A percentile compares a stretch with the other conserved stretches of the same genome.
Evolutionary conservation across 108 stramenopile genomes (phyloP).

Genomic region (Pseudonitzschia pungens): DNA sequence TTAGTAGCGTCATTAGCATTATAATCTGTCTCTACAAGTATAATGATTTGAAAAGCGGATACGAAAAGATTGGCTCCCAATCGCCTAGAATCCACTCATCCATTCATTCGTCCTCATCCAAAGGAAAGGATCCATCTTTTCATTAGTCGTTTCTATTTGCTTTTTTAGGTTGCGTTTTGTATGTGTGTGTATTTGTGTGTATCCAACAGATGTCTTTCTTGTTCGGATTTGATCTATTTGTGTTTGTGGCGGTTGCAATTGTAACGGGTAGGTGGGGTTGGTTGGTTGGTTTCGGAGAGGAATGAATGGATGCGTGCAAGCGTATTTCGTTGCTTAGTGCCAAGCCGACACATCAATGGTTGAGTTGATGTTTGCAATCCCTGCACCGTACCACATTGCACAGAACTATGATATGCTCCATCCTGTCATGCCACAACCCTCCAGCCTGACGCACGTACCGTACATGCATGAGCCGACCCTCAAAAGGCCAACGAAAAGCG

Average conservation of each 20-base stretch:
- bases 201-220: too few species aligned
- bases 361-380: neutral
- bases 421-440: neutral
- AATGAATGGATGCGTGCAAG: neutral
- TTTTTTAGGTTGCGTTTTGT: neutral
- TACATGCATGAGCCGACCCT: neutral
- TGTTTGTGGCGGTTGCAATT: neutral
- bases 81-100: neutral
- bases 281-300: neutral
- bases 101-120: neutral
- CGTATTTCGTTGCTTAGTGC: neutral
- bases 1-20: too few species aligned
- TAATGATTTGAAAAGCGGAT: too few species aligned
- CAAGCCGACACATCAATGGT: neutral
- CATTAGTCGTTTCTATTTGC: too few species aligned
- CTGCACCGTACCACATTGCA: neutral
- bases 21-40: too few species aligned
- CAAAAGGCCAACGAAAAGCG: neutral
- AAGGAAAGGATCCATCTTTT: too few species aligned
- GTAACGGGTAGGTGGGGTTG: too few species aligned
- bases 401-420: too few species aligned
- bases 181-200: neutral
- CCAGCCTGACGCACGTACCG: neutral
- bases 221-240: neutral
- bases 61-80: neutral